A percentile compares a stretch with the other conserved stretches of the same genome.
Conservation (phyloP, 2,329 filamentous ascomycete species). For the Arthroderma uncinatum region DNA sequence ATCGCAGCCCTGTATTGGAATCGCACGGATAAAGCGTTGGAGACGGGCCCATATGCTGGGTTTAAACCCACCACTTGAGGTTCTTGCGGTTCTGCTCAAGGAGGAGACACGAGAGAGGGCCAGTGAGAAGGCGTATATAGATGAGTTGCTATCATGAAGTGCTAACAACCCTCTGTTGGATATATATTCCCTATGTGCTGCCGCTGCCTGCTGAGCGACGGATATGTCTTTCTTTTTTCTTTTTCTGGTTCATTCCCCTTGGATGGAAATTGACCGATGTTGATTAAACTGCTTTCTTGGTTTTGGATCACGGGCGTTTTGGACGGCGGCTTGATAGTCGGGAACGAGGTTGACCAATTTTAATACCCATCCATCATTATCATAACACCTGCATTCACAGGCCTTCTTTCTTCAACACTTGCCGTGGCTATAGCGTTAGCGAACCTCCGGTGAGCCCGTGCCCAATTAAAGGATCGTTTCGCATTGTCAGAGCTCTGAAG, state of each 20-base stretch:
- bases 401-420: too few species aligned
- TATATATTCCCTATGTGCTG: not conserved
- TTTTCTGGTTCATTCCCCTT: not conserved
- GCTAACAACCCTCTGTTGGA: not conserved
- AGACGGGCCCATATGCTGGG: conserved; percentile 70
- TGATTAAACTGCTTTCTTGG: not conserved
- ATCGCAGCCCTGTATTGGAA: conserved; percentile 73
- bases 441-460: too few species aligned
- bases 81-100: conserved; percentile 70
- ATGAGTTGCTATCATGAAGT: conserved; percentile 40
- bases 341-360: not conserved
- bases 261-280: not conserved
- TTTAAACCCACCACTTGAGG: conserved; percentile 79
- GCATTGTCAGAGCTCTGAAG: not conserved
- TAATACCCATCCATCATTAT: not conserved
- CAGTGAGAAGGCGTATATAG: conserved; percentile 59
- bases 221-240: not conserved
- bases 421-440: too few species aligned
- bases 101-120: conserved; percentile 46
- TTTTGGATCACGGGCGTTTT: not conserved
- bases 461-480: not conserved
- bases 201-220: not conserved
- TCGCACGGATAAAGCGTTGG: conserved; percentile 73
- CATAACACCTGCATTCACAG: too few species aligned
- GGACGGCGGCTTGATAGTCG: not conserved